Percentiles rank a stretch among this genome's conserved stretches.
These are phyloP conservation scores for Trichoderma sp. DNA, from an alignment of 2,329 filamentous ascomycete genomes.

Conservation along the genomic window DNA sequence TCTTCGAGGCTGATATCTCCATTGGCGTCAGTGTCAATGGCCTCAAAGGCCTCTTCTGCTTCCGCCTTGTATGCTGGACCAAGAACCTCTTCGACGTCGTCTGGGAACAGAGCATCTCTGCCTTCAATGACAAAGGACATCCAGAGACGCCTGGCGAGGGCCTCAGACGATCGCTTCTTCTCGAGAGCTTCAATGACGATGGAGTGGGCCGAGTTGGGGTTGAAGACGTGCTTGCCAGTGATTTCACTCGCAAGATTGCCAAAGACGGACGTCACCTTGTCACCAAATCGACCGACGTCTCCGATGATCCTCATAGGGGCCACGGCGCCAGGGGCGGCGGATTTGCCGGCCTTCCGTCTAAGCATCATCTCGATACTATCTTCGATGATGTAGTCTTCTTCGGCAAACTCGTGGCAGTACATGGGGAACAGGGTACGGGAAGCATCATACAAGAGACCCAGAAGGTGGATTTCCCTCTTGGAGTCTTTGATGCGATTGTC, in stretches of 20 bases:
- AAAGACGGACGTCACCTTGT: slow-evolving; percentile 90
- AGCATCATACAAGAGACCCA: slow-evolving; percentile 85
- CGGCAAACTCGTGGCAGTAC: slow-evolving; percentile 84
- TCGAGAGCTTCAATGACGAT: slow-evolving; percentile 87
- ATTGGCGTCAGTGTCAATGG: slow-evolving; percentile 83
- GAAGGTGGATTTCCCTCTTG: slow-evolving; percentile 78
- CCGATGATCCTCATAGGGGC: slow-evolving; percentile 79
- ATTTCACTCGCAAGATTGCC: slow-evolving; percentile 93
- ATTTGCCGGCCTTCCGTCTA: slow-evolving; percentile 47
- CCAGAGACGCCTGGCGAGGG: slow-evolving; percentile 92
- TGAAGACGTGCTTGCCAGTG: slow-evolving; percentile 93
- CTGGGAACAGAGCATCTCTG: slow-evolving; percentile 70
- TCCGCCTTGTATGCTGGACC: slow-evolving; percentile 70
- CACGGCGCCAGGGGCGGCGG: slow-evolving; percentile 55
- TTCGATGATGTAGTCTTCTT: slow-evolving; percentile 90
- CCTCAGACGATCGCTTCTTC: slow-evolving; percentile 78
- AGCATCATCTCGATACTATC: slow-evolving; percentile 74
- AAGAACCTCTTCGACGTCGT: slow-evolving; percentile 86
- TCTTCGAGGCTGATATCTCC: slow-evolving; percentile 94
- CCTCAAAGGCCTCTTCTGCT: slow-evolving; percentile 79
- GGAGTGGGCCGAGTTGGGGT: slow-evolving; percentile 84
- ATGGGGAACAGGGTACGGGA: slow-evolving; percentile 86
- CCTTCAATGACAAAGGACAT: slow-evolving; percentile 97
- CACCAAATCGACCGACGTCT: slow-evolving; percentile 77
- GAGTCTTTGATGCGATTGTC: slow-evolving; percentile 81